Evolutionary conservation across 2,329 filamentous ascomycete species (phyloP).

Genomic region (Graphiopsis chlorocephala): DNA sequence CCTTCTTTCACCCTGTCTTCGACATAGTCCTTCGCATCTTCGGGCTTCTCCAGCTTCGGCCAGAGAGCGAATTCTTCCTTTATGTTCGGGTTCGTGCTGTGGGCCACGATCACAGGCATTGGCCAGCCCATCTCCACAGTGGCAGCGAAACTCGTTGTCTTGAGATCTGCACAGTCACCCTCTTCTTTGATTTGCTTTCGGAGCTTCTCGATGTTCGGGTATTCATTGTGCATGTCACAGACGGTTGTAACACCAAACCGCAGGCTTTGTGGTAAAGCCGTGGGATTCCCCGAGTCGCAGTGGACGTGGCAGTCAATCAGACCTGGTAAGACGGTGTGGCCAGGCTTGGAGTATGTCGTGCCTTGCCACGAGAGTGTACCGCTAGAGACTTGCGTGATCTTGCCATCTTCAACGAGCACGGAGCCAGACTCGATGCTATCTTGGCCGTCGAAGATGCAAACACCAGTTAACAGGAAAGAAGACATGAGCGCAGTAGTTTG

Average conservation of each 20-base stretch:
- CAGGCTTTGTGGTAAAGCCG: conserved; percentile 44
- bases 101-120: conserved; percentile 38
- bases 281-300: conserved; percentile 40
- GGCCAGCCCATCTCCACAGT: conserved; percentile 55
- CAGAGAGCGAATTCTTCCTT: conserved; percentile 41
- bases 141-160: conserved; percentile 48
- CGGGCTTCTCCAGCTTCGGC: conserved; percentile 44
- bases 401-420: conserved; percentile 42
- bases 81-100: conserved; percentile 12
- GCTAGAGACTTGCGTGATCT: conserved; percentile 34
- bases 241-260: conserved; percentile 53
- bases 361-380: conserved; percentile 21
- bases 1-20: conserved; percentile 40
- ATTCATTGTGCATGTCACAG: conserved; percentile 49
- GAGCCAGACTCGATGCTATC: conserved; percentile 41
- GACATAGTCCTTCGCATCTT: conserved; percentile 45
- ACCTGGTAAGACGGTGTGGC: conserved; percentile 49
- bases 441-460: conserved; percentile 50
- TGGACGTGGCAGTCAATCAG: conserved; percentile 54
- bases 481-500: conserved; percentile 21
- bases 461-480: conserved; percentile 42
- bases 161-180: conserved; percentile 47
- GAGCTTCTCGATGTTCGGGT: conserved; percentile 33
- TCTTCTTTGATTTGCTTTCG: conserved; percentile 28
- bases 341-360: conserved; percentile 42